Evolutionary conservation across 192 early-diverging fungal species (phyloP), one percentile per base, ranked within the genome.

Genomic region (Gigaspora rosea): DNA sequence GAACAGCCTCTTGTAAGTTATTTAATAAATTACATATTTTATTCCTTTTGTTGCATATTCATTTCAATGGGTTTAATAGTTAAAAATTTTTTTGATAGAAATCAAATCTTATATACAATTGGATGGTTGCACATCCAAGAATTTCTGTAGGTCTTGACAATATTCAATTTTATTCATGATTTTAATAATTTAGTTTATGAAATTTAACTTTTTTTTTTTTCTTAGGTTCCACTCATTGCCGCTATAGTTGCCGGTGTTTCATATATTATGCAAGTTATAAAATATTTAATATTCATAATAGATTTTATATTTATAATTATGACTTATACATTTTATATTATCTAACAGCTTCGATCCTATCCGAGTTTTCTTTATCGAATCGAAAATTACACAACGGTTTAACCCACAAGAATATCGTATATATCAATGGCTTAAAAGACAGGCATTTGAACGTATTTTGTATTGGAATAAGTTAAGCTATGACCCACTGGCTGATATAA

Each of bases 301-400:
- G 27, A 27, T 27, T 27, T 52, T 27, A 33, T 57, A 32, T 52
- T n/a, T 54, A 41, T 32, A 9, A 35, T 54, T 20, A n/a, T 35
- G 11, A 59, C 32, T 50, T 46, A 10, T 0, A 46, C 16, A 56
- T 27, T 36, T 58, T n/a, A 35, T 58, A 36, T 57, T 12, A 73
- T 35, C 7, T 41, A 3, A 66, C 86, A 75, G 73, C 22, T 98
- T 98, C 82, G 97, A 97, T 75, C 96, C 97, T 4, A 86, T 96
- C 64, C 92, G 97, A 22, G 86, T 93, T 62, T 97, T 96, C 80
- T 95, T 91, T 77, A 93, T 97, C 76, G 91, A 88, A 33, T 93
- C 95, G 79, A 92, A 92, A 80, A 84, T 94, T 59, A 95, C 93
- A 1, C 88, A 91, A 41, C 84, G 95, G 36, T 97, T 94, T 79